Base-by-base conservation (phyloP, 139 green algal species). In the Nannochloris sp. region DNA sequence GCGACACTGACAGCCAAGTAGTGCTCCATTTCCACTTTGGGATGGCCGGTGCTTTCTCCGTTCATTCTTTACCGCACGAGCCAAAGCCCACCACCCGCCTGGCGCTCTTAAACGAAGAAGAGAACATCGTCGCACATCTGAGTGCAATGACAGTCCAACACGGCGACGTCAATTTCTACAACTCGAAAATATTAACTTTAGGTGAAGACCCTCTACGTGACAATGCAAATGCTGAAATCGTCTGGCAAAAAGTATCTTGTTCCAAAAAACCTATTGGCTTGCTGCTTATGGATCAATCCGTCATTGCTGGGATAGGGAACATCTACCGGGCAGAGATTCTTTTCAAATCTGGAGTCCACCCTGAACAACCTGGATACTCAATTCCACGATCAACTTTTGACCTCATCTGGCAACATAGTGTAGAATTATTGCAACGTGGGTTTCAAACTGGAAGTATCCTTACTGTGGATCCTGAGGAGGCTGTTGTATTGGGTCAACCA, bases 11-110 rank as follows among this genome's bases (percentile, higher is more conserved):
- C 1, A 60, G 46, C n/a, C 35, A 57, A 23, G 66, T 76, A 10
- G 80, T 92, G 13, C 27, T 91, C 42, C 84, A 89, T 64, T 64
- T 95, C 8, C 88, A 95, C 71, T 95, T 95, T 74, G 88, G 88
- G 33, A 95, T 95, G 88, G 74, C 39, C 45, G 75, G 75, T 2
- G 60, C 58, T 7, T 81, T 81, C 61, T 63, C 65, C 9, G 4
- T 63, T 24, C 71, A 48, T 4, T 51, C 58, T 56, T 59, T 46
- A 5, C 27, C 70, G 23, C 54, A 59, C 8, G 72, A 39, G 2
- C 73, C 75, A 25, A 71, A 82, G 24, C 61, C 85, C 23, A 88
- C 85, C 14, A 93, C 86, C 2, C 71, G 86, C 0, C 81, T 92
- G 48, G 45, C 56, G 19, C 68, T 90, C 3, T 59, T 68, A 23